Evolutionary conservation across 1,139 yeast species (phyloP).

Genomic region (Spencermartinsiella ligniputridi): DNA sequence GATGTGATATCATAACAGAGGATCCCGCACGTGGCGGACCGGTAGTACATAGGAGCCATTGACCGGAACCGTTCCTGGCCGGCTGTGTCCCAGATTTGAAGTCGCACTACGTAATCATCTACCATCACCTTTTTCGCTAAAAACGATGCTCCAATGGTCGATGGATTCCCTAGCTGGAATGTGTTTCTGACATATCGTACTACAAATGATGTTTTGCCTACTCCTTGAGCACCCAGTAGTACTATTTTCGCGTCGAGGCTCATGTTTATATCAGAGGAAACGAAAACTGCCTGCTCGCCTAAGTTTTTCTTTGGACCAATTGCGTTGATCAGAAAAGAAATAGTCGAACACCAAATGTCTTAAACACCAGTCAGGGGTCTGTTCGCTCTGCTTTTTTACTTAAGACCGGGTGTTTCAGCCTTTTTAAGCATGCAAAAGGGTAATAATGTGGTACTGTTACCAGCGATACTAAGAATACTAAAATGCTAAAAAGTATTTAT

Average conservation of each 20-base stretch:
- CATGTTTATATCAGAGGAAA: too few species aligned
- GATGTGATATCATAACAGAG: conserved; percentile 90
- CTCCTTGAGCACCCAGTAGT: conserved; percentile 42
- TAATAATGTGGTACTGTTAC: too few species aligned
- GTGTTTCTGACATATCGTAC: conserved; percentile 85
- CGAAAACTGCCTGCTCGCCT: too few species aligned
- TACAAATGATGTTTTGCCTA: conserved; percentile 87
- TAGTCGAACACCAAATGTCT: too few species aligned
- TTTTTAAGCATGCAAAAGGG: too few species aligned
- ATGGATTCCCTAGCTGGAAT: conserved; percentile 86
- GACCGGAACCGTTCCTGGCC: conserved; percentile 93
- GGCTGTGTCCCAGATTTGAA: conserved; percentile 94
- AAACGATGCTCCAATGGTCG: conserved; percentile 94
- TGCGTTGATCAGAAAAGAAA: too few species aligned
- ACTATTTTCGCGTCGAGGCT: conserved; percentile 37
- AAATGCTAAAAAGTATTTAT: too few species aligned
- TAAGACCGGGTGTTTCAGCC: neutral
- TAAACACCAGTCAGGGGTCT: too few species aligned
- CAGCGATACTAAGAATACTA: too few species aligned
- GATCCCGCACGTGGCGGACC: conserved; percentile 91
- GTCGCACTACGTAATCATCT: conserved; percentile 77
- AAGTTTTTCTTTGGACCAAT: too few species aligned
- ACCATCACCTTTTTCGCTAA: conserved; percentile 84
- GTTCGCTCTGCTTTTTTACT: too few species aligned
- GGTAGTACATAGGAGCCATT: conserved; percentile 90